Evolutionary conservation across 2,329 filamentous ascomycete genomes (phyloP).

Genomic region (Daldinia eschscholtzii): DNA sequence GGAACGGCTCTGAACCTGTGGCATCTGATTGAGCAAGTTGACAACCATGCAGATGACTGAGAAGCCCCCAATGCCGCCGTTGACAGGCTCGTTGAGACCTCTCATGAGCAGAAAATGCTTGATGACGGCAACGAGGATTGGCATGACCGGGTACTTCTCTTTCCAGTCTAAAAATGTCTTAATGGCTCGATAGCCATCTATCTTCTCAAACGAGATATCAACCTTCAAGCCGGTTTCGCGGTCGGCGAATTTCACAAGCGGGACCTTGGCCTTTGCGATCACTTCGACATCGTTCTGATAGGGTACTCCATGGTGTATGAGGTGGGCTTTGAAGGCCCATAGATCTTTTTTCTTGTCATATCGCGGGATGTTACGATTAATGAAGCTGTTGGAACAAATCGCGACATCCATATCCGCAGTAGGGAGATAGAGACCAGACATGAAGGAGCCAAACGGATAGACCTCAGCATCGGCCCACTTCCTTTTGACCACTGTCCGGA

Average conservation of each 20-base stretch:
- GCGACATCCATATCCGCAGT: conserved; percentile 96
- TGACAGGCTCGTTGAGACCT: conserved; percentile 89
- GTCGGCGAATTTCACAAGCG: conserved; percentile 92
- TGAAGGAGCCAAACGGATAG: conserved; percentile 91
- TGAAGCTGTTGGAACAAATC: conserved; percentile 72
- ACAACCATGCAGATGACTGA: conserved; percentile 94
- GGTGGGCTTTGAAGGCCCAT: conserved; percentile 70
- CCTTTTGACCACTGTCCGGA: conserved; percentile 70
- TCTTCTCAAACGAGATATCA: conserved; percentile 95
- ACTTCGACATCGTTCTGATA: conserved; percentile 71
- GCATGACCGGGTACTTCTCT: conserved; percentile 83
- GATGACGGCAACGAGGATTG: conserved; percentile 84
- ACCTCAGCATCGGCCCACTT: conserved; percentile 73
- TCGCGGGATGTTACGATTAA: conserved; percentile 63
- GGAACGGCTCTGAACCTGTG: conserved; percentile 72
- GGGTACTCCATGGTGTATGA: conserved; percentile 70
- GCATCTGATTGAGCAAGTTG: conserved; percentile 85
- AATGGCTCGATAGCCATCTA: conserved; percentile 83
- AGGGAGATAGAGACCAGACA: conserved; percentile 78
- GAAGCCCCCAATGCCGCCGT: conserved; percentile 92
- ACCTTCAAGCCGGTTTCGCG: conserved; percentile 81
- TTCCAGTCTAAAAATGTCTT: conserved; percentile 87
- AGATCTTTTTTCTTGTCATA: conserved; percentile 68
- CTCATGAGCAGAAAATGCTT: conserved; percentile 95
- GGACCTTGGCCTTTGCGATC: conserved; percentile 83